phyloP scores from a whole-genome alignment of 345 rosid species.

The Crucihimalaya himalaica region DNA sequence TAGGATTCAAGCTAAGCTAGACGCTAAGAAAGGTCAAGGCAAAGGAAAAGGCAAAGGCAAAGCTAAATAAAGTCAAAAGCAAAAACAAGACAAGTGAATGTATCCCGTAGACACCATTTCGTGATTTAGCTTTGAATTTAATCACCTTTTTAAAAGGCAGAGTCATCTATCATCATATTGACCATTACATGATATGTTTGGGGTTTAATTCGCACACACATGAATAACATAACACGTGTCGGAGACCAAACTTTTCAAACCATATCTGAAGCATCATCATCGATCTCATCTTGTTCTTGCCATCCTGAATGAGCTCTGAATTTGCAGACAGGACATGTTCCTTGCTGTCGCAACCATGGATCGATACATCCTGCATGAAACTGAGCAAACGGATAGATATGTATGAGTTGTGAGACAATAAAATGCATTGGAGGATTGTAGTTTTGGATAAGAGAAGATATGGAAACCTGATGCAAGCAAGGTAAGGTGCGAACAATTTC shows the following conservation, averaged over 20 bases:
- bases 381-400: conserved; percentile 44
- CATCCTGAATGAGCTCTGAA: conserved; percentile 67
- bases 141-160: background rate
- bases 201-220: conserved; percentile 2
- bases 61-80: conserved; percentile 35
- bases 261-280: conserved; percentile 55
- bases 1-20: conserved; percentile 86
- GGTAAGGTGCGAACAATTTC: conserved; percentile 72
- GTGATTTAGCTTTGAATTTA: background rate
- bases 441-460: background rate
- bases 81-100: background rate
- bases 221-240: conserved; percentile 5
- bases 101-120: background rate
- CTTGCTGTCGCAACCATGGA: conserved; percentile 82
- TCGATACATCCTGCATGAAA: conserved; percentile 81
- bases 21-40: conserved; percentile 75
- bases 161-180: background rate
- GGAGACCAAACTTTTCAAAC: conserved; percentile 41
- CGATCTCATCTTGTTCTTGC: conserved; percentile 50
- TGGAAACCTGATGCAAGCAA: conserved; percentile 72
- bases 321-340: conserved; percentile 86
- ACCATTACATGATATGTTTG: conserved; percentile 21
- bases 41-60: conserved; percentile 88
- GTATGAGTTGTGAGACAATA: background rate
- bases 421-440: background rate